phyloP scores from a whole-genome alignment of 352 stramenopile species.

The Phytophthora boehmeriae region DNA sequence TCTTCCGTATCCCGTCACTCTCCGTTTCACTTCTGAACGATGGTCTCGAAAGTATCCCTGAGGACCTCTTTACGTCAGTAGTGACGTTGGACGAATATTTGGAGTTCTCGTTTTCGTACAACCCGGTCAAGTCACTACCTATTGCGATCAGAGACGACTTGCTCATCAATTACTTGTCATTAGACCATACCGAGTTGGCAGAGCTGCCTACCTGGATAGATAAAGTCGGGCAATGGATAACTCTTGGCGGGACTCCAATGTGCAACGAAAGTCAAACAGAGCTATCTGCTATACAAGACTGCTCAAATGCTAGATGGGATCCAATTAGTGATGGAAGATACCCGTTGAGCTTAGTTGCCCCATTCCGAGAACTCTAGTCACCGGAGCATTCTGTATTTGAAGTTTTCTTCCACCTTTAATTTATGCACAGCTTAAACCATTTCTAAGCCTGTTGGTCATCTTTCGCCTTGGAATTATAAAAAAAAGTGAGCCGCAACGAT shows the following conservation, averaged over 20 bases:
- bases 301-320: conserved; percentile 16
- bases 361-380: conserved; percentile 11
- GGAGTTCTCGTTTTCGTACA: conserved; percentile 34
- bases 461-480: too few relatives aligned
- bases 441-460: too few relatives aligned
- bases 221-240: conserved; percentile 13
- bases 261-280: conserved; percentile 13
- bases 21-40: conserved; percentile 35
- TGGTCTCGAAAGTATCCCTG: conserved; percentile 23
- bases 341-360: conserved; percentile 11
- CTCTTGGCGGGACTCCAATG: conserved; percentile 15
- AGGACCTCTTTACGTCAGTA: conserved; percentile 27
- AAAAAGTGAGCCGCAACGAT: too few relatives aligned
- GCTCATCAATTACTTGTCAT: conserved; percentile 36
- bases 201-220: conserved; percentile 39
- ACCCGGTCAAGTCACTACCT: conserved; percentile 35
- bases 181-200: conserved; percentile 37
- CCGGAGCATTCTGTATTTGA: background rate
- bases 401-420: background rate
- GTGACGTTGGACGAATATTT: conserved; percentile 27
- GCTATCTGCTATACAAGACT: conserved; percentile 6
- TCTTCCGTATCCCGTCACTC: conserved; percentile 29
- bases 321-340: conserved; percentile 20
- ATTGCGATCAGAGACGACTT: conserved; percentile 12
- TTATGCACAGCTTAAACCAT: too few relatives aligned